Conservation (phyloP, 768 basidiomycete genomes). For the Collybiopsis confluens region DNA sequence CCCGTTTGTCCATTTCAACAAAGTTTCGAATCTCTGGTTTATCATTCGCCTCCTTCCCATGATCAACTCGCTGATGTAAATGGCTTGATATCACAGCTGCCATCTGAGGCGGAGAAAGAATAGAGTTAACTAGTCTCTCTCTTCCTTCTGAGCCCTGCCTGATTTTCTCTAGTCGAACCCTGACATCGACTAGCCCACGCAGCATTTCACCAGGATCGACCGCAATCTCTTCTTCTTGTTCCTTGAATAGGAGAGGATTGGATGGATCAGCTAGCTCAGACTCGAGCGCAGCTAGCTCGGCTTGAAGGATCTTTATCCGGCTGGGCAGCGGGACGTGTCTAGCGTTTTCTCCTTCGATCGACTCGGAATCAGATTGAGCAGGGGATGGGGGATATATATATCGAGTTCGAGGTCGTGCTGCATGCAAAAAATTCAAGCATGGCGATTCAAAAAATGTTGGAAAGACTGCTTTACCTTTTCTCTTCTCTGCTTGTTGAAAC, state of each 20-base stretch:
- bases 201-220: conserved; percentile 75
- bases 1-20: conserved; percentile 76
- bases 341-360: conserved; percentile 20
- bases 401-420: conserved; percentile 50
- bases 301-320: conserved; percentile 62
- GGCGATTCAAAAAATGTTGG: not conserved
- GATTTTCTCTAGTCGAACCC: conserved; percentile 64
- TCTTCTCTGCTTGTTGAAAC: conserved; percentile 71
- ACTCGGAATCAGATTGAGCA: conserved; percentile 41
- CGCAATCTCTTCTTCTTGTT: conserved; percentile 53
- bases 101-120: conserved; percentile 35
- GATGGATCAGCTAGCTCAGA: conserved; percentile 77
- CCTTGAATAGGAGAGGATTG: conserved; percentile 60
- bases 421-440: not conserved
- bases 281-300: conserved; percentile 79
- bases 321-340: conserved; percentile 48
- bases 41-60: conserved; percentile 15
- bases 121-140: conserved; percentile 55
- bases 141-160: conserved; percentile 62
- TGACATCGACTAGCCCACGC: conserved; percentile 71
- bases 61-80: conserved; percentile 9
- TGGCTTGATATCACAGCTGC: conserved; percentile 15
- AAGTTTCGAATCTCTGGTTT: conserved; percentile 45
- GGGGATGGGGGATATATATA: conserved; percentile 72
- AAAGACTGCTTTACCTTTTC: conserved; percentile 36